Conservation (phyloP, 176 grass and related monocot genomes). For the Elaeis guineensis region DNA sequence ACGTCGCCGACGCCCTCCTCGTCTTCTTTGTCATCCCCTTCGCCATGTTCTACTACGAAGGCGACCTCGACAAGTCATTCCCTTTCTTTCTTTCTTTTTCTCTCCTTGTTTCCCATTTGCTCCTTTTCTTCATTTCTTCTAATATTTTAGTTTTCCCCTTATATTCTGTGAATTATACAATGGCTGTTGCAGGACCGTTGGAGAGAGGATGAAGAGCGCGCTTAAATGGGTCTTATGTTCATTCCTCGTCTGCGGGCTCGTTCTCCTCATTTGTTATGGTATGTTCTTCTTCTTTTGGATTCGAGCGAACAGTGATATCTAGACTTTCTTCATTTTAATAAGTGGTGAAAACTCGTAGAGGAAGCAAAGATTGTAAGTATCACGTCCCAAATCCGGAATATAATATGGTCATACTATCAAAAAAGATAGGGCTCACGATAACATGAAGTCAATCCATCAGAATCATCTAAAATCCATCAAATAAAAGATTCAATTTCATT, state of each 20-base stretch:
- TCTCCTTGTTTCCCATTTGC: not conserved
- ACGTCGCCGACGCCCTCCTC: constrained; percentile 81
- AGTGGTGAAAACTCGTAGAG: too few relatives aligned
- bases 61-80: constrained; percentile 89
- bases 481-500: too few relatives aligned
- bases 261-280: constrained; percentile 91
- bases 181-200: constrained; percentile 55
- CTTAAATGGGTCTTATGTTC: constrained; percentile 74
- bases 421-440: too few relatives aligned
- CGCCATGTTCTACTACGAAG: constrained; percentile 99
- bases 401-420: too few relatives aligned
- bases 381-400: too few relatives aligned
- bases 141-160: not conserved
- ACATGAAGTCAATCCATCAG: too few relatives aligned
- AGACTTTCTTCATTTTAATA: too few relatives aligned
- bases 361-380: too few relatives aligned
- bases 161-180: not conserved
- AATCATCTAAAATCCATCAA: too few relatives aligned
- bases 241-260: constrained; percentile 61
- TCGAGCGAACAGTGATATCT: not conserved
- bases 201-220: constrained; percentile 69
- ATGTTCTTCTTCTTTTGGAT: not conserved
- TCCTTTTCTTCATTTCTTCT: not conserved
- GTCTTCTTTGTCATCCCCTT: constrained; percentile 95
- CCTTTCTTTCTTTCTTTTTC: not conserved